Conservation (phyloP, 495 filamentous ascomycete genomes). For the Trichodelitschia bisporula region DNA sequence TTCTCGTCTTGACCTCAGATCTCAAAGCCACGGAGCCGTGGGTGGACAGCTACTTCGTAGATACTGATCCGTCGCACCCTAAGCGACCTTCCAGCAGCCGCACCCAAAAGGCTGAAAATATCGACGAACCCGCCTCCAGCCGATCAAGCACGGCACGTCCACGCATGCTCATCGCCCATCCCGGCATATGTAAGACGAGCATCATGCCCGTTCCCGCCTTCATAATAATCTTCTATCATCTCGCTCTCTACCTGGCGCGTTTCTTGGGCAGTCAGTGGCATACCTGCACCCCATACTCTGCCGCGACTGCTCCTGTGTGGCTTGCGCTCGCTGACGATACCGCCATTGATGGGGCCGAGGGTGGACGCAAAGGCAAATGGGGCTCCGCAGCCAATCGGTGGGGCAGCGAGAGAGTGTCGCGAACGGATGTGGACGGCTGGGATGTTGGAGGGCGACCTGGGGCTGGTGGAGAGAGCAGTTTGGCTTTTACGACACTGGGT, state of each 20-base stretch:
- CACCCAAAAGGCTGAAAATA: constrained; percentile 3
- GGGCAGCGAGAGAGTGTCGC: constrained; percentile 34
- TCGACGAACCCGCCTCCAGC: constrained; percentile 5
- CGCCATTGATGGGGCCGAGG: constrained; percentile 36
- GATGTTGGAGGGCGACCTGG: constrained; percentile 41
- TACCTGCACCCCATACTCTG: constrained; percentile 44
- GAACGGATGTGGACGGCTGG: constrained; percentile 70
- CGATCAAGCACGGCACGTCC: constrained; percentile 15
- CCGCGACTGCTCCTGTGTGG: constrained; percentile 53
- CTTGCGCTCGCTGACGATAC: constrained; percentile 44
- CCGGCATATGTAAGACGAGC: constrained; percentile 60
- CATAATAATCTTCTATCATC: constrained; percentile 35
- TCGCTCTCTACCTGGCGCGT: constrained; percentile 21
- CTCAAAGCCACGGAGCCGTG: constrained; percentile 36
- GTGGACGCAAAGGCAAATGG: constrained; percentile 52
- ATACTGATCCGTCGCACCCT: too few species aligned
- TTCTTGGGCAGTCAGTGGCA: constrained; percentile 18
- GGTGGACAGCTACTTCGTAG: constrained; percentile 26
- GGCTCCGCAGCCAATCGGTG: constrained; percentile 36
- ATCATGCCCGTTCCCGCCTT: constrained; percentile 47
- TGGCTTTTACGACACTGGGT: constrained; percentile 31
- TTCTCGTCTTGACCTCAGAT: constrained; percentile 50
- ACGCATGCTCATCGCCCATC: constrained; percentile 54
- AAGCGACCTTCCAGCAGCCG: constrained; percentile 11
- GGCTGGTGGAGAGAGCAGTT: constrained; percentile 21